Evolutionary conservation across 768 basidiomycete genomes (phyloP), one percentile per base, ranked within the genome.

Genomic region (Clitopilus hobsonii): DNA sequence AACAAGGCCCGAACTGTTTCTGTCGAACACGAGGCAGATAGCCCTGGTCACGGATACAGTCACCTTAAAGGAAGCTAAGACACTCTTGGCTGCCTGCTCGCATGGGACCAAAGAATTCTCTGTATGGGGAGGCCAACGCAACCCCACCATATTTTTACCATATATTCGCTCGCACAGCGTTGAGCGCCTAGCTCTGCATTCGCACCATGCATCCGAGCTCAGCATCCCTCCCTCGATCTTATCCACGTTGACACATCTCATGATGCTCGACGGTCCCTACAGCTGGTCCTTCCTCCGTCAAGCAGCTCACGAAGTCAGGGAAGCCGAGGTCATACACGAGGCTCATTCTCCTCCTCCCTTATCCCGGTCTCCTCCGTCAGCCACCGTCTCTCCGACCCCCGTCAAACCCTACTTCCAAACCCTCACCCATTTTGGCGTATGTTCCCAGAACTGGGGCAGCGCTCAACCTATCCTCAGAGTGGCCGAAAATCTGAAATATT

Each of bases 241-340:
- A 5, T 52, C 64, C 16, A 52, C 58, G 2, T 25, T 70, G 5
- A 67, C 69, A 4, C 69, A 68, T 55, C 58, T 70, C 0, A 52
- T 61, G 28, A 60, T 69, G 26, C 58, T 67, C 32, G 59, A 58
- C 32, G 60, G 63, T 16, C 56, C 61, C 1, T 60, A 58, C 20
- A 55, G 38, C 0, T 69, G 63, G 63, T 63, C 59, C 25, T 60
- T 61, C 23, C 57, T 65, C 52, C 51, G 61, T 1, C 53, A 63
- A 20, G 61, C 58, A 13, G 55, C 51, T 6, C 63, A 52, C 11
- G 52, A 58, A 20, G 56, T 53, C 20, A 57, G 54, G 20, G 18
- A 30, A 16, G 32, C 51, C 5, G 53, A 51, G 38, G 47, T 51
- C 13, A 47, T 24, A 36, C 49, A 49, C 23, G 25, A 53, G 13